phyloP scores from a whole-genome alignment of 2,329 filamentous ascomycete species.

The Colletotrichum plurivorum region DNA sequence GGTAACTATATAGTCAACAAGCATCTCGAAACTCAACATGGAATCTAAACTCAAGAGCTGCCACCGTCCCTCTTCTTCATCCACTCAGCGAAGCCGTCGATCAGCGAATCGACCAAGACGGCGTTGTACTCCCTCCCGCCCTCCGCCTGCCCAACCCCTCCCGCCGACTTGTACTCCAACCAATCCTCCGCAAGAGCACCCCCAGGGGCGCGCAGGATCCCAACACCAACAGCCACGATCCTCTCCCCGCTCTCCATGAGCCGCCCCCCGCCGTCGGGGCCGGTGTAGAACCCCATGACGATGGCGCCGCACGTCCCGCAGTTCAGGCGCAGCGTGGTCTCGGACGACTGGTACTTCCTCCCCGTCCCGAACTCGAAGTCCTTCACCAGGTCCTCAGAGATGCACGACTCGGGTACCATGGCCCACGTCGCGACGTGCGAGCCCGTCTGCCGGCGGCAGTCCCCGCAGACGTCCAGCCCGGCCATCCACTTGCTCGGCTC shows the following conservation, averaged over 20 bases:
- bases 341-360: conserved; percentile 58
- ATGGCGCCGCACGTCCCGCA: conserved; percentile 63
- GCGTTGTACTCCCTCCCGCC: conserved; percentile 55
- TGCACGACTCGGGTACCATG: conserved; percentile 53
- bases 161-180: conserved; percentile 56
- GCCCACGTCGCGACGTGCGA: conserved; percentile 60
- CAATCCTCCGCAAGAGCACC: conserved; percentile 60
- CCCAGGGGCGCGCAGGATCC: conserved; percentile 60
- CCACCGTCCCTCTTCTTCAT: conserved; percentile 42
- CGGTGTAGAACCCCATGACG: conserved; percentile 50
- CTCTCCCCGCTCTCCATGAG: conserved; percentile 15
- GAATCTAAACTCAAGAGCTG: too few relatives aligned
- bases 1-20: too few relatives aligned
- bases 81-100: conserved; percentile 56
- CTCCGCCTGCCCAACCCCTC: conserved; percentile 49
- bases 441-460: conserved; percentile 60
- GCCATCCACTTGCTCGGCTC: conserved; percentile 60
- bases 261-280: conserved; percentile 45
- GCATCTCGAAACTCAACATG: too few relatives aligned
- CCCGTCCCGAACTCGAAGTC: conserved; percentile 59
- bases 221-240: conserved; percentile 59
- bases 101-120: conserved; percentile 52
- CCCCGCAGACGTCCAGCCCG: conserved; percentile 57
- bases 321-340: conserved; percentile 57
- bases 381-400: conserved; percentile 53